A percentile compares a stretch with the other conserved stretches of the same genome.
phyloP scores from a whole-genome alignment of 2,329 filamentous ascomycete genomes.

The Talaromyces pinophilus region DNA sequence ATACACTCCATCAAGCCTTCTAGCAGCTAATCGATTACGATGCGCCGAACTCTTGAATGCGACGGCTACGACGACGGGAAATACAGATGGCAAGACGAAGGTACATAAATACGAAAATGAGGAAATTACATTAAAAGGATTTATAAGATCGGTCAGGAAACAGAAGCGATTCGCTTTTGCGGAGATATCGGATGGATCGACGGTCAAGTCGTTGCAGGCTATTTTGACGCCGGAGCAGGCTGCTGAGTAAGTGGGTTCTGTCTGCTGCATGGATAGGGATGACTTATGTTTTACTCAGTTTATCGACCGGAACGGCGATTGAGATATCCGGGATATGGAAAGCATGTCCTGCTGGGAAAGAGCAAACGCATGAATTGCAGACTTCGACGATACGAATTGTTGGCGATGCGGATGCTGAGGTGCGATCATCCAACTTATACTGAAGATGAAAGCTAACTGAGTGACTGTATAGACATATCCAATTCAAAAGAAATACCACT shows the following conservation, averaged over 20 bases:
- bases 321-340: constrained; percentile 76
- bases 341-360: constrained; percentile 63
- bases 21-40: constrained; percentile 31
- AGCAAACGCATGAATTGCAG: constrained; percentile 78
- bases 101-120: constrained; percentile 38
- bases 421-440: constrained; percentile 46
- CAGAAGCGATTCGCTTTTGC: constrained; percentile 85
- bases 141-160: constrained; percentile 79
- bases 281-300: constrained; percentile 49
- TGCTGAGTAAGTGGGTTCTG: constrained; percentile 52
- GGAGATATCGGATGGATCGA: constrained; percentile 83
- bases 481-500: constrained; percentile 95
- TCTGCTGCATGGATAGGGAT: too few relatives aligned
- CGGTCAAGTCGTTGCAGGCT: constrained; percentile 74
- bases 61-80: constrained; percentile 26
- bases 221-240: constrained; percentile 72
- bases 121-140: constrained; percentile 68
- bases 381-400: constrained; percentile 69
- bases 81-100: constrained; percentile 20
- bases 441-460: constrained; percentile 10
- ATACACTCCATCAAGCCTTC: constrained; percentile 31
- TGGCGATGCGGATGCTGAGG: constrained; percentile 76
- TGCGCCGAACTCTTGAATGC: constrained; percentile 43
- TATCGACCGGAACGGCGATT: constrained; percentile 80
- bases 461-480: constrained; percentile 69